These are phyloP conservation scores for Oidiodendron maius DNA, from an alignment of 495 filamentous ascomycete genomes.

Conservation along the genomic window DNA sequence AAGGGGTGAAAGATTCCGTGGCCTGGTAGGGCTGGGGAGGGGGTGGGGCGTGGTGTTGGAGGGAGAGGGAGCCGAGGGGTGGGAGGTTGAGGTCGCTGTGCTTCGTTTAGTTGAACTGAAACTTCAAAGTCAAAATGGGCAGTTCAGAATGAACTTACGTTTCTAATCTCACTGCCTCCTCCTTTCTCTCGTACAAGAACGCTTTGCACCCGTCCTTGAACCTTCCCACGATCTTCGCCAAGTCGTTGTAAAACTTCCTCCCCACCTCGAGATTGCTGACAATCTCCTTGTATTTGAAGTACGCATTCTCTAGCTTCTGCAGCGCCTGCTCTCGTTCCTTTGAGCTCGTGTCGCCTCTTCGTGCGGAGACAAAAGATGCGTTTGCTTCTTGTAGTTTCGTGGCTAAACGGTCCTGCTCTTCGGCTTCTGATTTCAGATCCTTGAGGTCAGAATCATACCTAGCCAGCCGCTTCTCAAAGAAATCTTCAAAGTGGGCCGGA, in stretches of 20 bases:
- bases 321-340: constrained; percentile 79
- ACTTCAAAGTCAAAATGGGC: too few relatives aligned
- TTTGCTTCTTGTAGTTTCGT: constrained; percentile 68
- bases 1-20: not conserved
- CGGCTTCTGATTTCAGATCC: constrained; percentile 61
- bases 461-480: constrained; percentile 77
- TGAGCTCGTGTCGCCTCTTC: constrained; percentile 62
- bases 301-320: constrained; percentile 86
- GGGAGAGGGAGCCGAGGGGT: constrained; percentile 36
- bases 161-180: constrained; percentile 76
- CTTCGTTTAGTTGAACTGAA: constrained; percentile 1
- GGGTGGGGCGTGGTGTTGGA: constrained; percentile 23
- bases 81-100: constrained; percentile 44
- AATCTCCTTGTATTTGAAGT: constrained; percentile 92
- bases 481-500: constrained; percentile 81
- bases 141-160: constrained; percentile 33
- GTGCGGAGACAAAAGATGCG: constrained; percentile 64
- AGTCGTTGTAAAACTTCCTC: constrained; percentile 94
- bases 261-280: constrained; percentile 83
- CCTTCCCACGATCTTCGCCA: constrained; percentile 73
- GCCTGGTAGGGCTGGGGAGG: constrained; percentile 10
- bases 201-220: constrained; percentile 72
- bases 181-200: constrained; percentile 73
- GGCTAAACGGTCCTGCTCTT: constrained; percentile 69
- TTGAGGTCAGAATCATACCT: constrained; percentile 73